A percentile compares a stretch with the other conserved stretches of the same genome.
Conservation (phyloP, 768 basidiomycete genomes). For the Lyophyllum decastes region DNA sequence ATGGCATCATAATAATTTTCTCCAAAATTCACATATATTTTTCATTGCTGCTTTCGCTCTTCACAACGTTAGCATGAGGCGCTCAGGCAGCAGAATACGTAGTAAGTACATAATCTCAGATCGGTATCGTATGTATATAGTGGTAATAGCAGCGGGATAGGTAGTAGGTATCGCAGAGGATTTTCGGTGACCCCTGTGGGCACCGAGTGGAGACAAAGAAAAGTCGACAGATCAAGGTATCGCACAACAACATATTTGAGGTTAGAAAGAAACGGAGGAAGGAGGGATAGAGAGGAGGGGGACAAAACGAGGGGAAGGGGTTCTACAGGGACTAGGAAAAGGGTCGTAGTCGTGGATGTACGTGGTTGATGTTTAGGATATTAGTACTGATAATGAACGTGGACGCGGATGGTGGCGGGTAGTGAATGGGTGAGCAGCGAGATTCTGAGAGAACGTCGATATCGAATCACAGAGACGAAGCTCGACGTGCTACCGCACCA, state of each 20-base stretch:
- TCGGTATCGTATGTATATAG: neutral
- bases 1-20: no score
- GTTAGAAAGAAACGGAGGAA: neutral
- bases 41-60: no score
- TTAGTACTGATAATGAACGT: neutral
- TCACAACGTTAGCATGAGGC: no score
- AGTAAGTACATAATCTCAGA: neutral
- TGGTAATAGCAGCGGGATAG: neutral
- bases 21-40: no score
- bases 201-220: neutral
- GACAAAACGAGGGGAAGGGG: neutral
- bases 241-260: neutral
- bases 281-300: neutral
- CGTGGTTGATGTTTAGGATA: neutral
- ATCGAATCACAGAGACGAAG: neutral
- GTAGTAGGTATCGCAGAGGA: neutral
- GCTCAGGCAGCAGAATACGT: no score
- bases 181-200: neutral
- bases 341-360: neutral
- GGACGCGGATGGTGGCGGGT: neutral
- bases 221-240: constrained; percentile 5
- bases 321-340: neutral
- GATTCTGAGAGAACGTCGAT: neutral
- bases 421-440: neutral
- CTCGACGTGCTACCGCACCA: neutral